Base-by-base conservation (phyloP, 306 rosid species). In the Prinsepia uniflora region DNA sequence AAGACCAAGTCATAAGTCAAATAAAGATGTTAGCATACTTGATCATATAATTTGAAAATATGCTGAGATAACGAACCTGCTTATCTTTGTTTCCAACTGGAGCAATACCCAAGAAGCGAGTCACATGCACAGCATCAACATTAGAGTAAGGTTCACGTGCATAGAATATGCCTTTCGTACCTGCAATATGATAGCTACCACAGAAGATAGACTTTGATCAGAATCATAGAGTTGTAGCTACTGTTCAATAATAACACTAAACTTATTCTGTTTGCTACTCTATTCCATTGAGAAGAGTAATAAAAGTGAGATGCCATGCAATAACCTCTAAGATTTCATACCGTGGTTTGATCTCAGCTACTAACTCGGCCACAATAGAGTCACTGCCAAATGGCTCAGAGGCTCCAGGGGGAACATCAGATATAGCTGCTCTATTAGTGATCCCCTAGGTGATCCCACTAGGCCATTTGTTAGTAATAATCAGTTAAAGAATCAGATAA, bases 91-190 rank as follows among this genome's bases (percentile, higher is more conserved):
- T 94, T 79, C 96, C 99, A 72, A 94, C 97, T 13, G 90, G 45
- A 10, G 97, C 97, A 78, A 94, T 96, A 75, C 99, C 99, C 55
- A 94, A 80, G 86, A 94, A 94, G 68, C 96, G 99, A 46, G 97
- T 94, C 76, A 85, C 82, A n/a, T 91, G 96, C 79, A 89, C 89
- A 49, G 90, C 99, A 73, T 94, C 92, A 39, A 81, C 78, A 59
- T 94, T 94, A 74, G 89, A 80, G 86, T 91, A 94, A 36, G 96
- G 99, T 81, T 94, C 99, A 47, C 97, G 97, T 39, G 89, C 79
- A 80, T 86, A 94, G 84, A 84, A 91, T 39, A 91, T 50, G 22
- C 96, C 96, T 76, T 89, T 89, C 12, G 87, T 81, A 65, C 96
- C 99, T 79, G 96, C 92, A 79, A 91, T 89, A 77, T 94, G 99